Conservation (phyloP, 768 basidiomycete species). For the Termitomyces sp. region DNA sequence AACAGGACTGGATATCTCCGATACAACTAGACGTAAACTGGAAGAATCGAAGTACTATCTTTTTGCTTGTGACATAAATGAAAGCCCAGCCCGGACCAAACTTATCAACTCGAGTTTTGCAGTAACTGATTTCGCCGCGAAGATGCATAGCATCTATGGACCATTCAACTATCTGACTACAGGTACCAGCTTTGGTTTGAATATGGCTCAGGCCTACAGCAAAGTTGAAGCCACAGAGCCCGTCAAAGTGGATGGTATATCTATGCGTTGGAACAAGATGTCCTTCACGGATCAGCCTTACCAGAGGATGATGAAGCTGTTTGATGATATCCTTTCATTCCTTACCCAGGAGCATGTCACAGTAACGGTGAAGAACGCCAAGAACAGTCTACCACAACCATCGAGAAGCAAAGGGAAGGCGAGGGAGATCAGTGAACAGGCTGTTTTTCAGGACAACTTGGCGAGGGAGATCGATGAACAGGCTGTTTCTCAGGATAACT, state of each 20-base stretch:
- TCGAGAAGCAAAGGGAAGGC: background rate
- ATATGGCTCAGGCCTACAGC: background rate
- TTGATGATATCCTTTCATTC: background rate
- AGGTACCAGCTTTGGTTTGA: background rate
- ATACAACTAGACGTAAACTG: no score
- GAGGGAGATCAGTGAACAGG: background rate
- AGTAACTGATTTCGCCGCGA: fast-evolving
- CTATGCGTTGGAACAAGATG: background rate
- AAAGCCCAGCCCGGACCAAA: background rate
- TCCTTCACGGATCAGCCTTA: background rate
- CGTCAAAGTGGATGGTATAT: background rate
- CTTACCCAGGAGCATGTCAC: no score
- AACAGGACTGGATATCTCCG: background rate
- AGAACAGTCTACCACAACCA: background rate
- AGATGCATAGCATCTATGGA: background rate
- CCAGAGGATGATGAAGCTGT: background rate
- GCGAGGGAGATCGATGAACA: background rate
- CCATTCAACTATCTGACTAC: background rate
- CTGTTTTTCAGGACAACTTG: background rate
- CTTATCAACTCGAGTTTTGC: no score
- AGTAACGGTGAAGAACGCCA: background rate
- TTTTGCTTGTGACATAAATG: background rate
- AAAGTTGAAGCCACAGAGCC: background rate
- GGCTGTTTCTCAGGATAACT: background rate
- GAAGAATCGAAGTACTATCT: background rate